phyloP scores from a whole-genome alignment of 306 rosid species.

The Fragaria vesca region DNA sequence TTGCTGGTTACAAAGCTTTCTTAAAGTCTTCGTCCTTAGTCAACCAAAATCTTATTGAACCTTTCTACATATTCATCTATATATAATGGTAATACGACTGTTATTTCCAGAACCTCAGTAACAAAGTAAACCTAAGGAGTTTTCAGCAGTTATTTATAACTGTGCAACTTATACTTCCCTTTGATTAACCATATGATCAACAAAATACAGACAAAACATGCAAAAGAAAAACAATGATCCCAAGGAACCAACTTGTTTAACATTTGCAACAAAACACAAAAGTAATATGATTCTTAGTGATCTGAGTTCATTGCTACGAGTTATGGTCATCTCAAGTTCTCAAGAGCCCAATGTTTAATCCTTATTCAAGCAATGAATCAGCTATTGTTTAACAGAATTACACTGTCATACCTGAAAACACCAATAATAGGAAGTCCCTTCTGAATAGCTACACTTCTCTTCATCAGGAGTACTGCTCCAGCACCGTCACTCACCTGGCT shows the following conservation, averaged over 20 bases:
- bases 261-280: neutral
- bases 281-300: neutral
- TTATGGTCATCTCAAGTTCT: neutral
- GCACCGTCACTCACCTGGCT: conserved; percentile 96
- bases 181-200: neutral
- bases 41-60: neutral
- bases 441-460: conserved; percentile 73
- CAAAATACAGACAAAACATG: neutral
- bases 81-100: neutral
- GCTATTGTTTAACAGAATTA: neutral
- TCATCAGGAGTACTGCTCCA: conserved; percentile 93
- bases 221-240: neutral
- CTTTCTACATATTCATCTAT: neutral
- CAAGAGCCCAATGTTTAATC: neutral
- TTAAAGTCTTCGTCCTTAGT: neutral
- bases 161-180: neutral
- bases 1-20: neutral
- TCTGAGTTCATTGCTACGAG: neutral
- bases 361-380: neutral
- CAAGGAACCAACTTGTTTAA: neutral
- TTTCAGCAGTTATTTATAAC: neutral
- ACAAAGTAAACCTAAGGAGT: neutral
- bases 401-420: conserved; percentile 54
- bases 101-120: neutral
- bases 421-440: conserved; percentile 86